Evolutionary conservation across 1,139 yeast species (phyloP).

Genomic region (Yamadazyma epiphylla): DNA sequence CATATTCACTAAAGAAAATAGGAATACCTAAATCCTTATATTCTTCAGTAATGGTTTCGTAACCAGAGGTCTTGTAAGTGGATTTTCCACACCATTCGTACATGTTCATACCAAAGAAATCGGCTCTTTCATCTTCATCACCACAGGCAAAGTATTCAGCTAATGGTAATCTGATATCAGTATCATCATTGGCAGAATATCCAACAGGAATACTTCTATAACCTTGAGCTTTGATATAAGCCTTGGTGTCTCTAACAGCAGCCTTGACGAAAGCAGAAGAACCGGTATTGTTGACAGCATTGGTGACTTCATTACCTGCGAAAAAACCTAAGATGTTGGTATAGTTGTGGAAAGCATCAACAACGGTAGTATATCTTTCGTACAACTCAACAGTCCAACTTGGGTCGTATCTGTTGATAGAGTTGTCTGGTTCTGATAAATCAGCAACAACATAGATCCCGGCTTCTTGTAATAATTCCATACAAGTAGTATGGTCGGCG

Average conservation of each 20-base stretch:
- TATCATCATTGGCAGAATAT: slow-evolving; percentile 87
- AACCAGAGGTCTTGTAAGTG: slow-evolving; percentile 68
- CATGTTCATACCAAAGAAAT: slow-evolving; percentile 87
- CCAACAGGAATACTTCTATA: slow-evolving; percentile 86
- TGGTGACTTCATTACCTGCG: slow-evolving; percentile 87
- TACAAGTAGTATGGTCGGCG: slow-evolving; percentile 80
- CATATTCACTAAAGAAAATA: slow-evolving; percentile 81
- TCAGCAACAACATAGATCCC: slow-evolving; percentile 87
- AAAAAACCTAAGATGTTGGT: slow-evolving; percentile 88
- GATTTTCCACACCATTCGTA: slow-evolving; percentile 89
- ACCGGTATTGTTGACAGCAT: slow-evolving; percentile 45
- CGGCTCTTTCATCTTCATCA: slow-evolving; percentile 63
- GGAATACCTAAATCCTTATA: slow-evolving; percentile 71
- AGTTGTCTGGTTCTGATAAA: slow-evolving; percentile 77
- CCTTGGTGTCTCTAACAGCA: slow-evolving; percentile 85
- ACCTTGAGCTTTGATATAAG: slow-evolving; percentile 64
- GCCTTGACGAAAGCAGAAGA: slow-evolving; percentile 86
- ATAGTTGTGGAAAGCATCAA: slow-evolving; percentile 79
- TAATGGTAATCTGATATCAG: slow-evolving; percentile 64
- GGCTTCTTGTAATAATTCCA: slow-evolving; percentile 80
- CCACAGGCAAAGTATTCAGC: slow-evolving; percentile 83
- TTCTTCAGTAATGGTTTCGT: slow-evolving; percentile 54
- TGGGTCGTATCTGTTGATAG: slow-evolving; percentile 75
- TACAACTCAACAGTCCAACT: slow-evolving; percentile 65
- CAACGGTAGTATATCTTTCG: slow-evolving; percentile 71